These are phyloP conservation scores for Pochonia chlamydosporia DNA, from an alignment of 2,329 filamentous ascomycete genomes.

Conservation along the genomic window DNA sequence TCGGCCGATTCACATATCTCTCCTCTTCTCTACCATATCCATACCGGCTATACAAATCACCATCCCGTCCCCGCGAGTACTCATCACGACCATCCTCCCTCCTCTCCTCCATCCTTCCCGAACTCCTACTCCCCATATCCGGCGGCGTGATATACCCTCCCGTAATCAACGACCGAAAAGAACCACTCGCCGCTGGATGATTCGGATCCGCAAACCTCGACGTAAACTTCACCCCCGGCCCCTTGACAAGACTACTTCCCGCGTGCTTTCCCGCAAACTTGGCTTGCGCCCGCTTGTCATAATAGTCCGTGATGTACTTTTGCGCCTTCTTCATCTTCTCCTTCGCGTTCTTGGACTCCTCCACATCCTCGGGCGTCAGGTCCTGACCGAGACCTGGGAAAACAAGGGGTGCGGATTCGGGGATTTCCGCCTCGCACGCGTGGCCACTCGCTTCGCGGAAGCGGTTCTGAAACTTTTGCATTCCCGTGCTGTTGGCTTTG, in stretches of 20 bases:
- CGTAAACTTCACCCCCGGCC: slow-evolving; percentile 5
- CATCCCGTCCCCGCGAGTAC: not conserved
- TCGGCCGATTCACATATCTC: not conserved
- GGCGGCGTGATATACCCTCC: slow-evolving; percentile 11
- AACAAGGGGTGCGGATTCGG: not conserved
- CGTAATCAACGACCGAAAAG: slow-evolving; percentile 13
- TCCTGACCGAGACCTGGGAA: not conserved
- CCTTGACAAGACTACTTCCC: slow-evolving; percentile 3
- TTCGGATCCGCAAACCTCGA: slow-evolving; percentile 12
- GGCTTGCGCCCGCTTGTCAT: slow-evolving; percentile 4
- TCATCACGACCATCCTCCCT: not conserved
- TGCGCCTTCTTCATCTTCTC: slow-evolving; percentile 2
- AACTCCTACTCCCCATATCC: not conserved
- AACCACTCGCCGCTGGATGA: slow-evolving; percentile 11
- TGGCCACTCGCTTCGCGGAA: not conserved
- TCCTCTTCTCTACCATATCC: not conserved
- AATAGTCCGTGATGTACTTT: slow-evolving; percentile 3
- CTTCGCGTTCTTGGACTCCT: not conserved
- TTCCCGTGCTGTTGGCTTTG: not conserved
- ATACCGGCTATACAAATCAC: no score
- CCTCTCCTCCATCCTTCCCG: not conserved
- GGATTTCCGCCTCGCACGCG: not conserved
- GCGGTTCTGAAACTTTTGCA: not conserved
- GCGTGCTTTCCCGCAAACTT: slow-evolving; percentile 6
- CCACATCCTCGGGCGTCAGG: not conserved